Evolutionary conservation across 2,329 filamentous ascomycete species (phyloP), one percentile per base, ranked within the genome.

Genomic region (Myriosclerotinia scirpicola): DNA sequence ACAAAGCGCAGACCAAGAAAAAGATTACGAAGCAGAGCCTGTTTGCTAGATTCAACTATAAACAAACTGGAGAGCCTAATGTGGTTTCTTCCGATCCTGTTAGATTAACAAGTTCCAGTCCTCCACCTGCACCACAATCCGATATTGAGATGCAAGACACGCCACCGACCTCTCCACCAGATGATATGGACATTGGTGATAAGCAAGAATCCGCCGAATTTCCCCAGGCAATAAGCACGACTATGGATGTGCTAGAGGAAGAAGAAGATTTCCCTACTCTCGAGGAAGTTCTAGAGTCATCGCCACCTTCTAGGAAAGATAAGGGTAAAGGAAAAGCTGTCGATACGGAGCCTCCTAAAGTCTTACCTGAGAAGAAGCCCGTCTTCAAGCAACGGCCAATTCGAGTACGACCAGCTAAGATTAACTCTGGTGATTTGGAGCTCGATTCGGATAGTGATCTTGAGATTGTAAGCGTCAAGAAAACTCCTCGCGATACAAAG

Each of bases 1-100:
- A 98, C 77, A 89, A 97, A 76, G 90, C 92, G 34, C 92, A 89
- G 79, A 96, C 92, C 1, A 93, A 90, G 78, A 98, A 95, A 82
- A 96, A 92, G 80, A 90, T 97, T 70, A 88, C 89, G 8, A 95
- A 93, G 72, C 86, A 88, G 48, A 90, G 90, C 67, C 82, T 99
- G 1, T 90, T 98, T 74, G 89, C 92, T 64, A 86, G 86, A 34
- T 97, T 98, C 81, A 93, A 93, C 75, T 93, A 89, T 74, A 85
- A 83, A 73, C 79, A 80, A 22, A 67, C 48, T 6, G 69, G 54
- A 30, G 80, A 82, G 7, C 58, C 59, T 22, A 50, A 72, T 69
- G 52, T 72, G 62, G 59, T 80, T 40, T 69, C 69, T 15, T 67
- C 67, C 7, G 77, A 76, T 30, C 77, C 76, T 12, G 76, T 77